These are phyloP conservation scores for Gossypium schwendimanii DNA, from an alignment of 441 rosid genomes.

Conservation along the genomic window DNA sequence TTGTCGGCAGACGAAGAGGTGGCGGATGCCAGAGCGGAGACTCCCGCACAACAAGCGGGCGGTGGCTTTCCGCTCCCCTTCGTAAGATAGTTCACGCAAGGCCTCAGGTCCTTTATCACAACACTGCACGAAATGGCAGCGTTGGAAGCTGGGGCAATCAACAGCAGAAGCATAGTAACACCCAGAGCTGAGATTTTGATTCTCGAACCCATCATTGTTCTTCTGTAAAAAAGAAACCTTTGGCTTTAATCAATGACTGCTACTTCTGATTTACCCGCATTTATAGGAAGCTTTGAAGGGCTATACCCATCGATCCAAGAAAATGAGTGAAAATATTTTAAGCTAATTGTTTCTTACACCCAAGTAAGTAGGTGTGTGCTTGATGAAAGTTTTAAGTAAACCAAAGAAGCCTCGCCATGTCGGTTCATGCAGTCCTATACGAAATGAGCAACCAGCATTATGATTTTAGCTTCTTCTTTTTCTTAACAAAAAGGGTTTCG, in stretches of 20 bases:
- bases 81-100: conserved; percentile 62
- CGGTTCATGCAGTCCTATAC: not conserved
- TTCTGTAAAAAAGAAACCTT: not conserved
- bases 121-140: conserved; percentile 58
- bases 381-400: conserved; percentile 1
- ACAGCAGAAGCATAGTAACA: conserved; percentile 22
- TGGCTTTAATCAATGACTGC: not conserved
- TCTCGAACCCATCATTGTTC: conserved; percentile 18
- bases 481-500: too few species aligned
- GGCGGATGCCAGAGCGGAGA: conserved; percentile 37
- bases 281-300: conserved; percentile 21
- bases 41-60: conserved; percentile 57
- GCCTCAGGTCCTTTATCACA: conserved; percentile 56
- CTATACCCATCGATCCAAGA: conserved; percentile 12
- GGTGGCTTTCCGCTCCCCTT: conserved; percentile 69
- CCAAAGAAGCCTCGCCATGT: conserved; percentile 16
- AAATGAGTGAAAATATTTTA: conserved; percentile 1
- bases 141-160: conserved; percentile 30
- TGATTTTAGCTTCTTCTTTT: not conserved
- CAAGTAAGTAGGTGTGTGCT: not conserved
- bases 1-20: conserved; percentile 48
- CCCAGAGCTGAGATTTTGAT: conserved; percentile 12
- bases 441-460: not conserved
- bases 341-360: conserved; percentile 10
- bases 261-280: not conserved